These are phyloP conservation scores for Malus hybrid DNA, from an alignment of 331 rosid genomes.

Conservation along the genomic window DNA sequence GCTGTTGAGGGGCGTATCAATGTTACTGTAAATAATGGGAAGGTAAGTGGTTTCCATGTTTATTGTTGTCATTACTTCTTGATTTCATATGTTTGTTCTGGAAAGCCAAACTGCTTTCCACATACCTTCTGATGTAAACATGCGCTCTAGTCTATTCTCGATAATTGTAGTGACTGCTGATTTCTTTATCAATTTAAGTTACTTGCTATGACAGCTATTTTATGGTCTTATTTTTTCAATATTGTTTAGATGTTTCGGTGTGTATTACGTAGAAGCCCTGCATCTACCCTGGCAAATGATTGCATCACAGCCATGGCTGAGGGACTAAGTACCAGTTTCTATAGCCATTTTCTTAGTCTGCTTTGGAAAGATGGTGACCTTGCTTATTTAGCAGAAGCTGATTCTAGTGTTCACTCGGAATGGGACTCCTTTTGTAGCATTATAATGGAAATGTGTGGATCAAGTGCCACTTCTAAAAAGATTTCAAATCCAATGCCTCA, in stretches of 20 bases:
- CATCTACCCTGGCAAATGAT: slow-evolving; percentile 69
- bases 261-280: slow-evolving; percentile 63
- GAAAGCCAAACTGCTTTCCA: neutral
- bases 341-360: slow-evolving; percentile 67
- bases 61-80: slow-evolving; percentile 6
- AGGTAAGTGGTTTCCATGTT: slow-evolving; percentile 39
- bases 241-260: slow-evolving; percentile 73
- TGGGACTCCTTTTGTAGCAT: slow-evolving; percentile 70
- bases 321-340: slow-evolving; percentile 68
- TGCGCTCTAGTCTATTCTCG: neutral
- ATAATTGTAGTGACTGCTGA: neutral
- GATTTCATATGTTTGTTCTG: neutral
- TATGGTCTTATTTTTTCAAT: slow-evolving; percentile 2
- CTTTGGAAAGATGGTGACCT: slow-evolving; percentile 83
- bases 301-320: slow-evolving; percentile 89
- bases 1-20: slow-evolving; percentile 89
- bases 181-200: neutral
- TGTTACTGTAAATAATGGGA: slow-evolving; percentile 61
- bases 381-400: slow-evolving; percentile 41
- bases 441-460: slow-evolving; percentile 56
- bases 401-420: slow-evolving; percentile 52
- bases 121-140: neutral
- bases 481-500: slow-evolving; percentile 19
- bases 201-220: slow-evolving; percentile 1
- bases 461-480: slow-evolving; percentile 27